phyloP scores from a whole-genome alignment of 2,329 filamentous ascomycete genomes.

The Cadophora malorum region DNA sequence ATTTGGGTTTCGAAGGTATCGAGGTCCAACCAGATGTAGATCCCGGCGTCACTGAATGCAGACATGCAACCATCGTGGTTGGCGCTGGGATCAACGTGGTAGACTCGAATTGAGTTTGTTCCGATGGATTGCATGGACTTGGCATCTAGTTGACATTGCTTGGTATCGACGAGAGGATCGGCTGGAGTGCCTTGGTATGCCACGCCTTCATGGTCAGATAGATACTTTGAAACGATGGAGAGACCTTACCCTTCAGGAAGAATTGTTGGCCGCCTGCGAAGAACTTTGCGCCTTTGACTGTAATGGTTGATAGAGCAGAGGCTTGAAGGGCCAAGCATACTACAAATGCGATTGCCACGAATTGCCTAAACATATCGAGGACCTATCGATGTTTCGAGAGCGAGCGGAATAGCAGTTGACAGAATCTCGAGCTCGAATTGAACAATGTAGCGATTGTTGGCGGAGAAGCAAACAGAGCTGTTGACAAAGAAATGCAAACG shows the following conservation, averaged over 20 bases:
- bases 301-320: conserved; percentile 36
- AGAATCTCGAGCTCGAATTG: neutral
- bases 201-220: conserved; percentile 62
- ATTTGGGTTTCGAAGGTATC: conserved; percentile 77
- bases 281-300: conserved; percentile 42
- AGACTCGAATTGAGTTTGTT: conserved; percentile 84
- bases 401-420: neutral
- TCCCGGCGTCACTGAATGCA: conserved; percentile 77
- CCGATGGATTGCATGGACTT: conserved; percentile 79
- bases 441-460: neutral
- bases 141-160: conserved; percentile 79
- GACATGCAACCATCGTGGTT: conserved; percentile 83
- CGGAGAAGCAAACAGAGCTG: neutral
- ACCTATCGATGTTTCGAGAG: conserved; percentile 3
- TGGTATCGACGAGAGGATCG: conserved; percentile 77
- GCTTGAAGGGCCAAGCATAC: conserved; percentile 25
- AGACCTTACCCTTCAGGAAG: conserved; percentile 45
- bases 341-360: conserved; percentile 28
- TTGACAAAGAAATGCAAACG: neutral
- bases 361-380: conserved; percentile 30
- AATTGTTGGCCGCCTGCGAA: conserved; percentile 42
- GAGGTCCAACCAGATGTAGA: conserved; percentile 84
- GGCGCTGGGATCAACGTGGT: conserved; percentile 76
- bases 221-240: conserved; percentile 60
- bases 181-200: conserved; percentile 71